Base-by-base conservation (phyloP, 768 basidiomycete species). In the Crucibulum laeve region DNA sequence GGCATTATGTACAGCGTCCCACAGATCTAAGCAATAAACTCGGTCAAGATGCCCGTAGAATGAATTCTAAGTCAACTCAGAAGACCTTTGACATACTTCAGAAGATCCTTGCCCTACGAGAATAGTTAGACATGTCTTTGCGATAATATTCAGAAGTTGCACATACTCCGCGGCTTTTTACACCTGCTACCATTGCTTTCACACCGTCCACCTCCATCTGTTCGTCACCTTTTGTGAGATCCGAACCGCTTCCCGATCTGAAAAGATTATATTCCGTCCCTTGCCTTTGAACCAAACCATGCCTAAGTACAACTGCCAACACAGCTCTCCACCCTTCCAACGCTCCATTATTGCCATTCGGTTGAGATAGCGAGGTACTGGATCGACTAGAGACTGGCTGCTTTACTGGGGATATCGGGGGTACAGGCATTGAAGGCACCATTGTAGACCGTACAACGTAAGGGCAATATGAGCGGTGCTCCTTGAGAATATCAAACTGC, bases 391-490 rank as follows among this genome's bases (percentile, higher is more conserved):
- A 19, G 8, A 18, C 10, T 13, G 21, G n/a, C 8, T 6, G 23
- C 2, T 14, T 11, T 17, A 8, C 39, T 43, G 35, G 44, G 51
- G 5, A 34, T 52, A 25, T 45, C 41, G 34, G 49, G 28, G 65
- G 64, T 15, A 68, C 56, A 8, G 79, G 73, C 6, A 80, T 59
- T 2, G 79, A 75, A 3, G 84, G 84, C 8, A 87, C 67, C 2
- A 69, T 54, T 2, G 84, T 87, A 5, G 85, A 86, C 11, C 76
- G 74, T 25, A 84, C 80, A 22, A 87, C 76, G 48, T 89, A 91
- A n/a, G 89, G 89, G 51, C 90, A 91, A 52, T 87, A 89, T 2
- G 86, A 84, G 21, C 89, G 76, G 57, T 91, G 90, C 60, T 92
- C 89, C 53, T 81, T 84, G 37, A 90, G 60, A 26, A 91, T 55